A percentile compares a stretch with the other conserved stretches of the same genome.
These are phyloP conservation scores for Solanum ossicruentum DNA, from an alignment of 257 asterid genomes.

Conservation along the genomic window DNA sequence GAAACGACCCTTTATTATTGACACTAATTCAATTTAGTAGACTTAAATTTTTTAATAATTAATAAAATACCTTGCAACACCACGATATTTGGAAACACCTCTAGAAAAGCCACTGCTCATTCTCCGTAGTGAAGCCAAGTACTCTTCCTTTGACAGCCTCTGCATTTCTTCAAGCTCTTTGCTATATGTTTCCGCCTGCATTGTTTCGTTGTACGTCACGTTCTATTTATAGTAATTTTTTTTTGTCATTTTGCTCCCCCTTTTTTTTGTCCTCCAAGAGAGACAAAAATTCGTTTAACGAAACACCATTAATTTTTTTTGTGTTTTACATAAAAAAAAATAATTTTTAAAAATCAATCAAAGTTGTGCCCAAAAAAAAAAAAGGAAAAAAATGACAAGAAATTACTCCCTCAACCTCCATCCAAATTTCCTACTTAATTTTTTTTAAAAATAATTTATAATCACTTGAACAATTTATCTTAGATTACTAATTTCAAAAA, in stretches of 20 bases:
- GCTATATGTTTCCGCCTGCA: slow-evolving; percentile 41
- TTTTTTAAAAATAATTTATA: too few species aligned
- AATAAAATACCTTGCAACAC: slow-evolving; percentile 62
- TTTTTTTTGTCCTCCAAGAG: background rate
- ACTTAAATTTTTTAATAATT: background rate
- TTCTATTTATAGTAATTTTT: background rate
- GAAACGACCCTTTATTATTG: background rate
- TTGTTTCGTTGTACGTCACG: background rate
- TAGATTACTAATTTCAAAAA: too few species aligned
- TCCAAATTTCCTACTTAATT: too few species aligned
- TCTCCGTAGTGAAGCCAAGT: slow-evolving; percentile 52
- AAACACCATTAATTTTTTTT: background rate
- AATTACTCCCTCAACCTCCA: too few species aligned
- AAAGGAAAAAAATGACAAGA: background rate
- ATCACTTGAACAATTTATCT: too few species aligned
- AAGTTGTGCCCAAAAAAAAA: background rate
- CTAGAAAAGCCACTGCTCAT: slow-evolving; percentile 72
- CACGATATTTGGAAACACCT: slow-evolving; percentile 72
- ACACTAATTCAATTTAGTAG: background rate
- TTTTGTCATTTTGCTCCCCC: background rate
- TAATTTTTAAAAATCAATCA: background rate
- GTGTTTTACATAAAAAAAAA: background rate
- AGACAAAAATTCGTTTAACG: background rate
- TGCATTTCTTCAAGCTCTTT: slow-evolving; percentile 55
- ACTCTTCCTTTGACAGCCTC: slow-evolving; percentile 48